phyloP scores from a whole-genome alignment of 2,329 filamentous ascomycete species.

The Fusarium sulawesiense region DNA sequence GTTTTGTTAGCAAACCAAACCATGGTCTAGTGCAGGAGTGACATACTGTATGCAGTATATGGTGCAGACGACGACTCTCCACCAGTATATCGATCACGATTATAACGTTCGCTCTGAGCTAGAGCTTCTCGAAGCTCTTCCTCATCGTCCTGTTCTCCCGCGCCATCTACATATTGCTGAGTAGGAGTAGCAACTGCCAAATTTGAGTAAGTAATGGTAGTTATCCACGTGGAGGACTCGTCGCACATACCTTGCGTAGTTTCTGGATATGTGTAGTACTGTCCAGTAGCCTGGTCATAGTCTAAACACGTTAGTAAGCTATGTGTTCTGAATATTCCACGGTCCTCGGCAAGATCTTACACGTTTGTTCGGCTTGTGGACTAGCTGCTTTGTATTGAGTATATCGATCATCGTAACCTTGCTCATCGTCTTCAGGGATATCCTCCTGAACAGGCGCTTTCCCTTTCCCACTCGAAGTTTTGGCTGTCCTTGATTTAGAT shows the following conservation, averaged over 20 bases:
- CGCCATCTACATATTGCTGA: slow-evolving; percentile 9
- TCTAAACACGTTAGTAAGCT: slow-evolving; percentile 7
- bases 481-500: slow-evolving; percentile 37
- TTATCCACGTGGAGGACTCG: not conserved
- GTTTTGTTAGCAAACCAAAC: not conserved
- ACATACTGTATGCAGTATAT: slow-evolving; percentile 24
- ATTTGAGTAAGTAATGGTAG: not conserved
- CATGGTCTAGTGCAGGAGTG: not conserved
- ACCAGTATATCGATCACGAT: slow-evolving; percentile 15
- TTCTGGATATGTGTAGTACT: slow-evolving; percentile 9
- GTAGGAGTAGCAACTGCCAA: slow-evolving; percentile 9
- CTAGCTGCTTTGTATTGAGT: not conserved
- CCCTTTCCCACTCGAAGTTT: slow-evolving; percentile 39
- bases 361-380: not conserved
- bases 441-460: slow-evolving; percentile 35
- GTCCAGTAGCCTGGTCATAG: slow-evolving; percentile 20
- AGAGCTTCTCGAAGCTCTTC: slow-evolving; percentile 18
- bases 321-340: not conserved
- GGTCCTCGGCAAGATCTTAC: slow-evolving; percentile 2
- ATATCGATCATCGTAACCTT: slow-evolving; percentile 1
- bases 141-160: slow-evolving; percentile 16
- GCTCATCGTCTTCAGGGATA: slow-evolving; percentile 32
- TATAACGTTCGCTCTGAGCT: slow-evolving; percentile 23
- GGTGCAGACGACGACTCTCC: slow-evolving; percentile 27
- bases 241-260: slow-evolving; percentile 18